Conservation (phyloP, 345 rosid genomes). For the Hibiscus mutabilis region DNA sequence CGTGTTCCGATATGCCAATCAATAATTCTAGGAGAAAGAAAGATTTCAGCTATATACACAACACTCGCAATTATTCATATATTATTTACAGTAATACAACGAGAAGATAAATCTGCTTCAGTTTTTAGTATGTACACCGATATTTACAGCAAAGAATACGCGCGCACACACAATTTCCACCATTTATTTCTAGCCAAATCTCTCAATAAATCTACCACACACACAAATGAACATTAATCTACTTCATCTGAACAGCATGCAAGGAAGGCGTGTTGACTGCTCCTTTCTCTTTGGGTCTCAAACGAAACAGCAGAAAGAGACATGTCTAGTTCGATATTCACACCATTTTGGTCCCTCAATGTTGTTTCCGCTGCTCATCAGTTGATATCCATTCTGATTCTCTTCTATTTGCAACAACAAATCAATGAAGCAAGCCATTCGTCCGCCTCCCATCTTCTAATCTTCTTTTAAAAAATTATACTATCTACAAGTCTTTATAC, state of each 20-base stretch:
- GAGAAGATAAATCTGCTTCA: slow-evolving; percentile 3
- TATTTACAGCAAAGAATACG: slow-evolving; percentile 19
- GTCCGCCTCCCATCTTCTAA: not conserved
- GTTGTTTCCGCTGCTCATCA: not conserved
- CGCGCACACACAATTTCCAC: not conserved
- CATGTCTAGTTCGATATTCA: not conserved
- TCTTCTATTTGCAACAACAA: slow-evolving; percentile 4
- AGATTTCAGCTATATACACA: not conserved
- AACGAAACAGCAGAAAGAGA: not conserved
- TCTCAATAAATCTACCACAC: not conserved
- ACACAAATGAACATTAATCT: not conserved
- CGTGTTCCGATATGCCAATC: not conserved
- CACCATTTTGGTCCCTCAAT: not conserved
- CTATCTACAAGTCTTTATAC: slow-evolving; percentile 7
- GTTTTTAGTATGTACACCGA: slow-evolving; percentile 14
- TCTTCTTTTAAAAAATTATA: not conserved
- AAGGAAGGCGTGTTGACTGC: not conserved
- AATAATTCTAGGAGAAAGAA: not conserved
- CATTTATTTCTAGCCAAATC: not conserved
- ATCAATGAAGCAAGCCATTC: slow-evolving; percentile 3
- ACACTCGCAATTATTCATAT: slow-evolving; percentile 14
- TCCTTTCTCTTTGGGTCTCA: slow-evolving; percentile 1
- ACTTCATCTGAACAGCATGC: slow-evolving; percentile 1
- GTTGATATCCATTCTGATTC: slow-evolving; percentile 9
- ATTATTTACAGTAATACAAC: slow-evolving; percentile 11